Base-by-base conservation (phyloP, 2,329 filamentous ascomycete species). In the Fusarium liriodendri region DNA sequence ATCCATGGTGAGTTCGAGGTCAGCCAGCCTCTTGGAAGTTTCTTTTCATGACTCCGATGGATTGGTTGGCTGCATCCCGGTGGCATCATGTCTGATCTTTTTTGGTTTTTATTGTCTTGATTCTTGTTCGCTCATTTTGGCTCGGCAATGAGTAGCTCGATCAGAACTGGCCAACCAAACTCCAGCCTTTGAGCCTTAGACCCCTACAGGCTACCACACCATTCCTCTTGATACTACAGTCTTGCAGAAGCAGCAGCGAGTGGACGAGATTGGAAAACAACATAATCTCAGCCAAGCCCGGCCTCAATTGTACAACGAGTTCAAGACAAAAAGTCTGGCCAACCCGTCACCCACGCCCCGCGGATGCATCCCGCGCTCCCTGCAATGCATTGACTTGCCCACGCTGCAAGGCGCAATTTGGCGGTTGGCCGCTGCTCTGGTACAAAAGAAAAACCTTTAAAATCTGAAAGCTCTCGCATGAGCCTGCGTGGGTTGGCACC, bases 21-120 rank as follows among this genome's bases (percentile, higher is more conserved):
- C 70, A 73, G 70, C 67, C 66, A 72, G 70, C 70, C 70, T 62
- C 54, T 45, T 69, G 29, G 33, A 68, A 47, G 57, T 66, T 74
- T 72, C 45, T 63, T 60, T 38, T 61, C 47, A 37, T 69, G 45
- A 29, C 29, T 63, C 60, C 66, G 66, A 63, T 16, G 58, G 20
- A 63, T 22, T 66, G 60, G 60, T 62, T 72, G 71, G 64, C 38
- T 47, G 33, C 33, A 25, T 33, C 20, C 13, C 11, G 55, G 33
- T 74, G 60, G 38, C 62, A 61, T 74, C 50, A 74, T 72, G 9
- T 59, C 13, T 52, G 33, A 14, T 72, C 54, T 50, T 69, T 64
- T 22, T 52, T 64, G 42, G 35, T 60, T 64, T 66, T 7, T 20
- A 63, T 50, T 37, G 29, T 69, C 58, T 58, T 54, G n/a, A 59